A percentile compares a stretch with the other conserved stretches of the same genome.
Conservation (phyloP, 306 rosid genomes). For the Corylus americana region DNA sequence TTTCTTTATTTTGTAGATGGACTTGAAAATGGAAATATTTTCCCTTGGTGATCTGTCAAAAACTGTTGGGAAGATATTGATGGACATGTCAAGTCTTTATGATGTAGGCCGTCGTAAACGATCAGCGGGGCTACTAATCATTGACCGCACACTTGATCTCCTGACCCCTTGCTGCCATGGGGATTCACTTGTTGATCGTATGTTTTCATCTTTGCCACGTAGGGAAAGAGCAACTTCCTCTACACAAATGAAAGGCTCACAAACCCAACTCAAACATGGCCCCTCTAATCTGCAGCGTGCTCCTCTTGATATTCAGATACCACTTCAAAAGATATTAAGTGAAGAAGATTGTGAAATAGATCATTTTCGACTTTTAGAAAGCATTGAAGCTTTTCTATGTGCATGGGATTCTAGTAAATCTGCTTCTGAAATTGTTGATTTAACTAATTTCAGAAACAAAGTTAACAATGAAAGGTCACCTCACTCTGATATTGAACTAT, state of each 20-base stretch:
- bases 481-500: conserved; percentile 43
- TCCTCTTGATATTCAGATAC: conserved; percentile 82
- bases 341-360: conserved; percentile 57
- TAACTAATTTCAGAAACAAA: conserved; percentile 54
- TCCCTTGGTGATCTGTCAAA: conserved; percentile 91
- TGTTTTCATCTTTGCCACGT: conserved; percentile 74
- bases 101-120: conserved; percentile 88
- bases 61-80: conserved; percentile 77
- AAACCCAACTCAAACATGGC: conserved; percentile 48
- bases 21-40: conserved; percentile 92
- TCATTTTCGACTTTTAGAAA: conserved; percentile 55
- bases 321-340: conserved; percentile 55
- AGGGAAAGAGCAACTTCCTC: conserved; percentile 49
- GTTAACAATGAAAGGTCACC: conserved; percentile 40
- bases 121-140: conserved; percentile 78
- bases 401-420: conserved; percentile 73
- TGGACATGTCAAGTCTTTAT: conserved; percentile 93
- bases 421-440: conserved; percentile 53
- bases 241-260: conserved; percentile 54
- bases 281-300: conserved; percentile 59
- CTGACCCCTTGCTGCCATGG: conserved; percentile 94
- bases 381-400: conserved; percentile 68
- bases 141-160: conserved; percentile 96
- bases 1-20: conserved; percentile 72
- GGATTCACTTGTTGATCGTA: conserved; percentile 83